phyloP scores from a whole-genome alignment of 2,329 filamentous ascomycete genomes.

The Pseudophaeomoniella oleicola region DNA sequence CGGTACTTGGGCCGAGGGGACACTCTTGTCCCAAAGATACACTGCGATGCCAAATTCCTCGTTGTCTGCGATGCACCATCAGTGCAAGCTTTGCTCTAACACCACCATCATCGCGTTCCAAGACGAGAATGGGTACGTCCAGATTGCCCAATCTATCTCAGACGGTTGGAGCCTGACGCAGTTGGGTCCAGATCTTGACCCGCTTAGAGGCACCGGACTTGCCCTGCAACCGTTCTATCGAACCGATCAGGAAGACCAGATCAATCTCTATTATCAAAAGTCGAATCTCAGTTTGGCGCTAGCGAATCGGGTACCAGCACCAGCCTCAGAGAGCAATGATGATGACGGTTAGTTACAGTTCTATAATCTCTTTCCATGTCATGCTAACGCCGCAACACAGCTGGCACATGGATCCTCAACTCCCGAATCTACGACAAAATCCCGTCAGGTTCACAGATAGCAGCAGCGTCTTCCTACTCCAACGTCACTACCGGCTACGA shows the following conservation, averaged over 20 bases:
- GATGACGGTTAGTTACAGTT: slow-evolving; percentile 1
- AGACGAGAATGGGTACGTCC: slow-evolving; percentile 6
- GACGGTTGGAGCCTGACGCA: slow-evolving; percentile 5
- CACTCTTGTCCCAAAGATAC: slow-evolving; percentile 4
- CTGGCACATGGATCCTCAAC: slow-evolving; percentile 3
- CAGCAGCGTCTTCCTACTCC: slow-evolving; percentile 5
- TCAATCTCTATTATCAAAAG: slow-evolving; percentile 5
- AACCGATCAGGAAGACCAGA: slow-evolving; percentile 1
- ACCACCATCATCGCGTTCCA: slow-evolving; percentile 7
- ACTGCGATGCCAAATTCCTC: slow-evolving; percentile 6
- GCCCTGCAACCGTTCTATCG: slow-evolving; percentile 4
- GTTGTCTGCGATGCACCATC: slow-evolving; percentile 6
- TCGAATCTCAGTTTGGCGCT: slow-evolving; percentile 4
- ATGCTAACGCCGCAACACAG: slow-evolving; percentile 4
- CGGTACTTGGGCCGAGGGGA: slow-evolving; percentile 2
- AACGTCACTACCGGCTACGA: slow-evolving; percentile 5
- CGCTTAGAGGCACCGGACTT: slow-evolving; percentile 5
- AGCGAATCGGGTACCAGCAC: slow-evolving; percentile 3
- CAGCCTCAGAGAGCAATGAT: not conserved
- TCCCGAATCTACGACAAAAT: slow-evolving; percentile 2
- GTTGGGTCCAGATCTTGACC: slow-evolving; percentile 4
- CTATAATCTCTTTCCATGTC: not conserved
- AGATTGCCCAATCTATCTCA: slow-evolving; percentile 6
- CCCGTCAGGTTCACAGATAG: slow-evolving; percentile 4
- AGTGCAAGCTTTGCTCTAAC: slow-evolving; percentile 5